Conservation (phyloP, 148 eudicot genomes). For the Rhododendron molle region DNA sequence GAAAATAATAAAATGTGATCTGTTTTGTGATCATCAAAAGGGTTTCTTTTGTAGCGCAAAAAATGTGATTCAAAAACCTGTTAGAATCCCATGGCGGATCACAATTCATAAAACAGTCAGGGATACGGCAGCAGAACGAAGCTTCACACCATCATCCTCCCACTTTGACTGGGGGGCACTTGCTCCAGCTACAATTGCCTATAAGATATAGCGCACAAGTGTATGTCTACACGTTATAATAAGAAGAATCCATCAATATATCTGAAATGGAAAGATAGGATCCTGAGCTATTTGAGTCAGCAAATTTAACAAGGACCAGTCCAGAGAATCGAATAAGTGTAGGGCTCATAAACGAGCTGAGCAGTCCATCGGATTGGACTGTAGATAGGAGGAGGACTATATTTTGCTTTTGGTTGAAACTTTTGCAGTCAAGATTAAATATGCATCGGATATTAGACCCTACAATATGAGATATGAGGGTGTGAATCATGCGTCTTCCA, state of each 20-base stretch:
- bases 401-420: not conserved
- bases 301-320: not conserved
- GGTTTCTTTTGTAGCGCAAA: not conserved
- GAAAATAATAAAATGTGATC: not conserved
- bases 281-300: not conserved
- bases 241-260: not conserved
- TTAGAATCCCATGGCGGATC: constrained; percentile 8
- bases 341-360: not conserved
- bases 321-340: not conserved
- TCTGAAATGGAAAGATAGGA: not conserved
- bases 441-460: not conserved
- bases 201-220: not conserved
- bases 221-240: not conserved
- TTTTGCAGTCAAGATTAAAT: not conserved
- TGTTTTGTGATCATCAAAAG: not conserved
- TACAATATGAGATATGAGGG: not conserved
- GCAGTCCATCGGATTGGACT: not conserved
- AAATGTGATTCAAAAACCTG: constrained; percentile 8
- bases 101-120: constrained; percentile 42
- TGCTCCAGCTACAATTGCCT: constrained; percentile 84
- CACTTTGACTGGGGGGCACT: constrained; percentile 69
- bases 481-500: not conserved
- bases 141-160: constrained; percentile 81
- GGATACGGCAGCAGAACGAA: constrained; percentile 92
- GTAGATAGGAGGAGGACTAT: not conserved